These are phyloP conservation scores for Lactifluus piperatus DNA, from an alignment of 768 basidiomycete species.

Conservation along the genomic window DNA sequence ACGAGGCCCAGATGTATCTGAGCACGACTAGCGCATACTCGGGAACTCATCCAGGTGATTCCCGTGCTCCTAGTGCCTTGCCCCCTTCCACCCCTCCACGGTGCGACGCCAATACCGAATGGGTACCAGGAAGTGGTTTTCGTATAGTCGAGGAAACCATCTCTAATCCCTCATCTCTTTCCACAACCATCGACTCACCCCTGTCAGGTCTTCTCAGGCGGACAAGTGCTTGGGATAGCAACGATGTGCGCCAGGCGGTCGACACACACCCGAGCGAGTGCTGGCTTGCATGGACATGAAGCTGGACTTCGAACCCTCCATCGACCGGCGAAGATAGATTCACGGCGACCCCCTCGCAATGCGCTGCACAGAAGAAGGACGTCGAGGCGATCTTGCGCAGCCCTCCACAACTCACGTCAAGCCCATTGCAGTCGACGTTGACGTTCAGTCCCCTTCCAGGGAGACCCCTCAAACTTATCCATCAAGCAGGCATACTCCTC, in stretches of 20 bases:
- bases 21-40: constrained; percentile 17
- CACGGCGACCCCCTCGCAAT: constrained; percentile 32
- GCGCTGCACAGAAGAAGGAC: constrained; percentile 25
- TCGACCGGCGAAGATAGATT: constrained; percentile 29
- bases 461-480: too few species aligned
- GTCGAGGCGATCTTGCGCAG: constrained; percentile 39
- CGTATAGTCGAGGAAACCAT: constrained; percentile 34
- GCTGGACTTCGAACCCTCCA: constrained; percentile 21
- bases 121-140: constrained; percentile 31
- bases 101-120: constrained; percentile 4
- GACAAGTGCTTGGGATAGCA: constrained; percentile 15
- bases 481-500: too few species aligned
- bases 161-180: neutral
- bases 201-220: constrained; percentile 9
- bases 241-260: constrained; percentile 21
- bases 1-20: constrained; percentile 2
- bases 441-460: constrained; percentile 34
- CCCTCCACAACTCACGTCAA: constrained; percentile 49
- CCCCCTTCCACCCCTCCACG: neutral
- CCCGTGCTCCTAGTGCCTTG: neutral
- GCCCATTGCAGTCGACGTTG: constrained; percentile 45
- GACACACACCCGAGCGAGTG: constrained; percentile 10
- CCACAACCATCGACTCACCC: neutral
- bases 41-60: constrained; percentile 2
- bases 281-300: constrained; percentile 18